Evolutionary conservation across 306 rosid species (phyloP), one percentile per base, ranked within the genome.

Genomic region (Elaeagnus macrophylla): DNA sequence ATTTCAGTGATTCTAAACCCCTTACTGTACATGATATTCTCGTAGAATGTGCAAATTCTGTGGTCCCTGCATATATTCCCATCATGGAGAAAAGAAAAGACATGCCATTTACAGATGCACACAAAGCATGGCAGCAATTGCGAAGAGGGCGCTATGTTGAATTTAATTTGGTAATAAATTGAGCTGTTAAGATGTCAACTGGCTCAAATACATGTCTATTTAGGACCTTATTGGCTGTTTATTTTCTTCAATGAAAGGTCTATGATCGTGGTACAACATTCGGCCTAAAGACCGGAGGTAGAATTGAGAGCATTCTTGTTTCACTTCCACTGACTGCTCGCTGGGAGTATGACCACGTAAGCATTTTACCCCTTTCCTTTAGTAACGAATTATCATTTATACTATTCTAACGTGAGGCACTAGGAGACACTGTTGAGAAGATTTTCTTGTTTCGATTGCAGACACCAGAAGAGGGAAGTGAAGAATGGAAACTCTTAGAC

Each of bases 391-490:
- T 47, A 32, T 55, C 45, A 35, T 19, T 7, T 41, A 17, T 51
- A 15, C 38, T 40, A 39, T 20, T 51, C 40, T 5, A 44, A 18
- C 9, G 4, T 6, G 36, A 37, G 50, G 63, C 61, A 51, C 46
- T n/a, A 60, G 50, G 51, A 59, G 45, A 32, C 35, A 41, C n/a
- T 51, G 41, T 51, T 54, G 61, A 44, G 10, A 39, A 70, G 45
- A 49, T 43, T 44, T 6, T 47, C 18, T 68, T 56, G 67, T 70
- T 49, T 59, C 14, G 54, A 44, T 9, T 60, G 77, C 88, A 91
- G 97, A 82, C 83, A 81, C 96, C 95, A 3, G 96, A 81, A 73
- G 94, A 81, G 68, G 97, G 97, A 72, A 86, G 84, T n/a, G 97
- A 91, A 72, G 97, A 91, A 70, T 86, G 97, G 96, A 84, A 84